Evolutionary conservation across 306 rosid species (phyloP).

Genomic region (Clitoria ternatea): DNA sequence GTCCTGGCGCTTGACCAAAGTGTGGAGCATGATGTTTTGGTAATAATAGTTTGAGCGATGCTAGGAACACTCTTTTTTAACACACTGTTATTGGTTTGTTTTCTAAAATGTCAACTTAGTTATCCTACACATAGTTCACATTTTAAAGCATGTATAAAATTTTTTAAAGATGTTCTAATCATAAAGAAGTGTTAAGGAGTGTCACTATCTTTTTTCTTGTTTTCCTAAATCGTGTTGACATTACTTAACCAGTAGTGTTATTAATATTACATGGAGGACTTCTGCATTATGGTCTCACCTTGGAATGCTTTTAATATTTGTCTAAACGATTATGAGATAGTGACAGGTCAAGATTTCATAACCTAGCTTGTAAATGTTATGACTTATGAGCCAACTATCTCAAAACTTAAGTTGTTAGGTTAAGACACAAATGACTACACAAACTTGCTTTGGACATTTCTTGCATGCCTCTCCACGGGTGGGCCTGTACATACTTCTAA

Average conservation of each 20-base stretch:
- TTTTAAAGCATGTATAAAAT: too few relatives aligned
- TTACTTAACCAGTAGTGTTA: neutral
- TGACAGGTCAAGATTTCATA: slow-evolving; percentile 11
- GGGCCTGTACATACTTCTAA: too few relatives aligned
- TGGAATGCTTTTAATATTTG: neutral
- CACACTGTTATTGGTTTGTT: neutral
- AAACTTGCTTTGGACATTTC: too few relatives aligned
- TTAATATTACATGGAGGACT: neutral
- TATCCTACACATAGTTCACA: neutral
- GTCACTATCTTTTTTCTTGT: neutral
- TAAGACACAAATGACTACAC: too few relatives aligned
- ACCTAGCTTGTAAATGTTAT: too few relatives aligned
- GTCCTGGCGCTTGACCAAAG: slow-evolving; percentile 76
- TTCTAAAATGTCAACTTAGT: neutral
- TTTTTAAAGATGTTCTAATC: too few relatives aligned
- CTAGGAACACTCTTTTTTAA: neutral
- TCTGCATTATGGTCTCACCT: neutral
- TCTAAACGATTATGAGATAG: neutral
- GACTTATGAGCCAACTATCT: too few relatives aligned
- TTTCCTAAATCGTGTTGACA: slow-evolving; percentile 14
- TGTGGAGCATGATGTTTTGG: slow-evolving; percentile 85
- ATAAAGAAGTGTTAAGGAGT: too few relatives aligned
- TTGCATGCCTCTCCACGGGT: too few relatives aligned
- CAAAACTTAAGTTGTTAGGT: too few relatives aligned
- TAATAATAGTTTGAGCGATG: slow-evolving; percentile 32